Base-by-base conservation (phyloP, 179 eudicot species). In the Spergularia azorica region DNA sequence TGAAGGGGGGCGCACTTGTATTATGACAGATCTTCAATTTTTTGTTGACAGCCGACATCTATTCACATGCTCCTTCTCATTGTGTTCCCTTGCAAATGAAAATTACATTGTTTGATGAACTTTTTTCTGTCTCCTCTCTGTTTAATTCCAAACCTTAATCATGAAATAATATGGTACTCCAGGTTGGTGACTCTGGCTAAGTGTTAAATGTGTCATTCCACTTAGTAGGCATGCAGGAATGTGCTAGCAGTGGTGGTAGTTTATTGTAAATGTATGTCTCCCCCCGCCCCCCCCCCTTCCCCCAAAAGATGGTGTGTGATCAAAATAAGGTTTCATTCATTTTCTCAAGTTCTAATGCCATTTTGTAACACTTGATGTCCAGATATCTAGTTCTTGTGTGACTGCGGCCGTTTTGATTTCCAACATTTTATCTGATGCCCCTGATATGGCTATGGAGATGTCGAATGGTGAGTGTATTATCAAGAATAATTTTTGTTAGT, bases 371-470 rank as follows among this genome's bases (percentile, higher is more conserved):
- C 41, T 67, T 70, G 58, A 16, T 41, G 60, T 88, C 82, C 94
- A 95, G 99, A 83, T 95, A 78, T 90, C 94, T 70, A 86, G 79
- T 78, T 91, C 94, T 79, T 95, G 98, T 83, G 92, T 95, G 72
- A 88, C 96, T 75, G 92, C 97, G 68, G 91, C 94, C 52, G 90
- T 95, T 82, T 71, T 93, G 76, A 79, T 88, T 70, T 98, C 99
- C 36, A 95, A 95, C 86, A 81, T 95, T 55, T 86, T 95, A 73
- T 83, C 92, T 67, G 99, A 95, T 80, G 67, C 87, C 56, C 81
- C 84, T 67, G 87, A 87, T 84, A 83, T 88, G 57, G 88, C 88
- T 48, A 75, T 72, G 71, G 93, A 88, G 56, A 79, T 91, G 78
- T 82, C 94, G 54, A 88, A 89, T 68, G 99, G 99, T 95, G 87